Conservation (phyloP, 1,284 basidiomycete genomes). For the Cryptococcus jaspeensis region DNA sequence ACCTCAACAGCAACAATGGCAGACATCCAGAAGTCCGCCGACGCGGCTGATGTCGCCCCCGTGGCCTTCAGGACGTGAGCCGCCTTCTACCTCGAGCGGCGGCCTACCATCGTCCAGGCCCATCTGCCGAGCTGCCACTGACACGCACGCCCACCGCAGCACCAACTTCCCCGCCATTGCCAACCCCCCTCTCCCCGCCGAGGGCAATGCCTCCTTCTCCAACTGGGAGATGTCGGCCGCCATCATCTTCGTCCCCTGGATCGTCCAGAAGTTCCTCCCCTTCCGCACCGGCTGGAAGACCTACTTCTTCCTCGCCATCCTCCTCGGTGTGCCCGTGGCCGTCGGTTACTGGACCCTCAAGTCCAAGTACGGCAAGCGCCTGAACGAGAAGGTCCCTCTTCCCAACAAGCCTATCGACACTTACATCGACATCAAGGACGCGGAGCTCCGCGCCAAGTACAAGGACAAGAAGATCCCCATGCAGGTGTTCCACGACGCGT, state of each 20-base stretch:
- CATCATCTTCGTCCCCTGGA: conserved; percentile 73
- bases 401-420: conserved; percentile 76
- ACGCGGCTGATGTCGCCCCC: background rate
- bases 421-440: conserved; percentile 89
- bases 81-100: conserved; percentile 7
- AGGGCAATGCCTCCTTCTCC: conserved; percentile 80
- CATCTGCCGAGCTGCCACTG: background rate
- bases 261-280: conserved; percentile 76
- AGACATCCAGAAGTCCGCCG: conserved; percentile 9
- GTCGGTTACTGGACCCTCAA: conserved; percentile 88
- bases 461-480: conserved; percentile 89
- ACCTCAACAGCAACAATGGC: conserved; percentile 11
- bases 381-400: conserved; percentile 82
- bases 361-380: conserved; percentile 75
- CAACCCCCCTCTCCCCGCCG: conserved; percentile 82
- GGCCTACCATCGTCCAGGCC: no score
- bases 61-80: conserved; percentile 14
- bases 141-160: conserved; percentile 11
- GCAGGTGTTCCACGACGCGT: conserved; percentile 96
- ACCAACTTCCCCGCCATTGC: conserved; percentile 48
- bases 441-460: conserved; percentile 74
- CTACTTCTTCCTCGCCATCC: conserved; percentile 67
- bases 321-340: conserved; percentile 74
- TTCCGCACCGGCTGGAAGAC: conserved; percentile 65
- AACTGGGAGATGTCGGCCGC: conserved; percentile 76